These are phyloP conservation scores for Pichia sp. DNA, from an alignment of 1,139 yeast genomes.

Conservation along the genomic window DNA sequence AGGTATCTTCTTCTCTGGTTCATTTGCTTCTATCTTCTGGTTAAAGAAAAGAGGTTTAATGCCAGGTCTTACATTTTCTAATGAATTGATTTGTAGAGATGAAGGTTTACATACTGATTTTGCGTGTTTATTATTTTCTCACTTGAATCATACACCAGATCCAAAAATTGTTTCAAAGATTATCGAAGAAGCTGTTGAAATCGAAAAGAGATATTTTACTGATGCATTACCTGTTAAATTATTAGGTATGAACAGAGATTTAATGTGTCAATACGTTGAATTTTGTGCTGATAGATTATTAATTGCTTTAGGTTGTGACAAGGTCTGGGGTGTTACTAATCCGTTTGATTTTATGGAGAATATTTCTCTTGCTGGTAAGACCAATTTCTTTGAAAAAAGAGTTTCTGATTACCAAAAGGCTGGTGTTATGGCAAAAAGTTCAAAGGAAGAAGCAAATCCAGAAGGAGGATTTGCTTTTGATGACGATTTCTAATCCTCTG, in stretches of 20 bases:
- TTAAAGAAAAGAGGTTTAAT: slow-evolving; percentile 93
- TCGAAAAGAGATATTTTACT: slow-evolving; percentile 90
- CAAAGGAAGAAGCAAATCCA: slow-evolving; percentile 31
- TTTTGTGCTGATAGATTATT: slow-evolving; percentile 94
- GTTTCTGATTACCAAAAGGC: slow-evolving; percentile 99
- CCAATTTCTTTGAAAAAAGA: slow-evolving; percentile 98
- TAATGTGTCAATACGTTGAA: slow-evolving; percentile 97
- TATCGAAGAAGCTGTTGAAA: slow-evolving; percentile 89
- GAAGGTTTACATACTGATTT: slow-evolving; percentile 98
- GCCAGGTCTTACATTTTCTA: slow-evolving; percentile 97
- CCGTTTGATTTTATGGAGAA: slow-evolving; percentile 99
- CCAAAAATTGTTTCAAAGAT: slow-evolving; percentile 71
- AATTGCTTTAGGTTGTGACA: slow-evolving; percentile 82
- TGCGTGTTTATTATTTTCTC: slow-evolving; percentile 91
- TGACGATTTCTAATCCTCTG: slow-evolving; percentile 50
- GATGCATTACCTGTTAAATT: slow-evolving; percentile 89
- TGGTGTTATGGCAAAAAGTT: slow-evolving; percentile 79
- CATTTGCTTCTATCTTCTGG: slow-evolving; percentile 98
- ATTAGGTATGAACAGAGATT: slow-evolving; percentile 85
- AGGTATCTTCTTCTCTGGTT: slow-evolving; percentile 96
- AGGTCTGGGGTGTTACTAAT: slow-evolving; percentile 78
- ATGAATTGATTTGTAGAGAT: slow-evolving; percentile 94
- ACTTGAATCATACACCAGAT: slow-evolving; percentile 83
- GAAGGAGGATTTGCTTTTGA: slow-evolving; percentile 39
- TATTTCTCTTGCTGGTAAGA: slow-evolving; percentile 94